phyloP scores from a whole-genome alignment of 2,329 filamentous ascomycete genomes.

The Fusarium cyanostomum region DNA sequence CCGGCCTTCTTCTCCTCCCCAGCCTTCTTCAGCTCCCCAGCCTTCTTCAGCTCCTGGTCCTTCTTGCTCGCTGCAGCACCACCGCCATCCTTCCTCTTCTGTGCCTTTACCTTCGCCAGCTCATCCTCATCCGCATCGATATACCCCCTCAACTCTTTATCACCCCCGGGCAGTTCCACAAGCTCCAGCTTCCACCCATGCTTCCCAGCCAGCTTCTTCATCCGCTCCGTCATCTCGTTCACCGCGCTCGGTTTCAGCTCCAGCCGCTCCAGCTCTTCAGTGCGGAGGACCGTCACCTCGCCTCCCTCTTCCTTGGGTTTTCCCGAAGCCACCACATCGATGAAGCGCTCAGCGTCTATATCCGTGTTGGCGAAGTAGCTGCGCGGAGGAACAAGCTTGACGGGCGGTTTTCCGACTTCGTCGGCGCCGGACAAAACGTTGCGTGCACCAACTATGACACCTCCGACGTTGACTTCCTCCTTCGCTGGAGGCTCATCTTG shows the following conservation, averaged over 20 bases:
- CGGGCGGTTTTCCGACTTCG: conserved; percentile 58
- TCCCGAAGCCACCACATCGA: conserved; percentile 58
- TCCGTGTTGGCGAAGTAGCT: conserved; percentile 48
- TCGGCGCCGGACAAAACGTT: conserved; percentile 57
- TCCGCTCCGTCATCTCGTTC: conserved; percentile 72
- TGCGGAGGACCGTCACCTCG: conserved; percentile 66
- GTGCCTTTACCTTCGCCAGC: conserved; percentile 31
- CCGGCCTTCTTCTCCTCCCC: conserved; percentile 30
- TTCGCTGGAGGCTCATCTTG: conserved; percentile 45
- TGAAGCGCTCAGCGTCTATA: conserved; percentile 42
- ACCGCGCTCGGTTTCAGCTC: conserved; percentile 74
- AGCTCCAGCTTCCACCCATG: conserved; percentile 84
- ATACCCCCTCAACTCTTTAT: conserved; percentile 73
- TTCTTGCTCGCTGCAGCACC: conserved; percentile 7
- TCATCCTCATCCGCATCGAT: conserved; percentile 66
- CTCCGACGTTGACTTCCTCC: conserved; percentile 59
- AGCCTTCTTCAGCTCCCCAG: conserved; percentile 34
- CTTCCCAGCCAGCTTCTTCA: conserved; percentile 74
- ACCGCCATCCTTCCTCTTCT: conserved; percentile 30
- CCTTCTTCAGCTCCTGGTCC: conserved; percentile 45
- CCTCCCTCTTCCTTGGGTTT: conserved; percentile 67
- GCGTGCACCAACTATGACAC: conserved; percentile 62
- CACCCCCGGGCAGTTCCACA: conserved; percentile 70
- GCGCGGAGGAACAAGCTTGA: conserved; percentile 57
- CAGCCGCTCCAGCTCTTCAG: conserved; percentile 74